These are phyloP conservation scores for Somion occarium DNA, from an alignment of 1,284 basidiomycete genomes.

Conservation along the genomic window DNA sequence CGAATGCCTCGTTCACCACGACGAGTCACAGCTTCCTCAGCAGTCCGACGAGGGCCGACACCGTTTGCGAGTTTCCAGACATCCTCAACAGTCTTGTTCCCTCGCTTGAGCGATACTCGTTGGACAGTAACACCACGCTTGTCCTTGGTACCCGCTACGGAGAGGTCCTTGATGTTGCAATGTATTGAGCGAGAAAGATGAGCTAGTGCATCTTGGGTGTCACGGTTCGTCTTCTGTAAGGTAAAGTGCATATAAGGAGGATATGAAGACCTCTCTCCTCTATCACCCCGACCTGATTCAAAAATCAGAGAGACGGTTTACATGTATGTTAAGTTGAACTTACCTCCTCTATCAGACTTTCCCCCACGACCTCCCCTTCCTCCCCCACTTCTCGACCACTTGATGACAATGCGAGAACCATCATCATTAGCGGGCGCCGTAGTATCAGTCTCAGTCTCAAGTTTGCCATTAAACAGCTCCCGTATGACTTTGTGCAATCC, in stretches of 20 bases:
- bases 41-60: conserved; percentile 52
- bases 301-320: conserved; percentile 5
- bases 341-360: conserved; percentile 35
- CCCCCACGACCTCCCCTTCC: conserved; percentile 40
- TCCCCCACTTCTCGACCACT: conserved; percentile 57
- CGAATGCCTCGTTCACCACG: conserved; percentile 89
- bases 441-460: conserved; percentile 78
- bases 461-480: conserved; percentile 75
- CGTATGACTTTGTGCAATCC: conserved; percentile 81
- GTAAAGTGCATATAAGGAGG: conserved; percentile 96
- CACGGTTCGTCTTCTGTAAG: conserved; percentile 95
- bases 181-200: conserved; percentile 77
- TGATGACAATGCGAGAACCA: conserved; percentile 68
- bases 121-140: conserved; percentile 97
- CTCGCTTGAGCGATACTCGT: conserved; percentile 80
- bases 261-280: conserved; percentile 55
- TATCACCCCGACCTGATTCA: conserved; percentile 30
- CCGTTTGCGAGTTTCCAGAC: conserved; percentile 82
- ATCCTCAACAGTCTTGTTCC: conserved; percentile 76
- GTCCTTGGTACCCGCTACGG: conserved; percentile 96
- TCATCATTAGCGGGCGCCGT: conserved; percentile 45
- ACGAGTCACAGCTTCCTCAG: conserved; percentile 54
- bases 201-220: conserved; percentile 91
- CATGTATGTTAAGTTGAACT: conserved; percentile 1
- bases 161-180: conserved; percentile 73